Base-by-base conservation (phyloP, 805 yeast genomes). In the Kazachstania africana region DNA sequence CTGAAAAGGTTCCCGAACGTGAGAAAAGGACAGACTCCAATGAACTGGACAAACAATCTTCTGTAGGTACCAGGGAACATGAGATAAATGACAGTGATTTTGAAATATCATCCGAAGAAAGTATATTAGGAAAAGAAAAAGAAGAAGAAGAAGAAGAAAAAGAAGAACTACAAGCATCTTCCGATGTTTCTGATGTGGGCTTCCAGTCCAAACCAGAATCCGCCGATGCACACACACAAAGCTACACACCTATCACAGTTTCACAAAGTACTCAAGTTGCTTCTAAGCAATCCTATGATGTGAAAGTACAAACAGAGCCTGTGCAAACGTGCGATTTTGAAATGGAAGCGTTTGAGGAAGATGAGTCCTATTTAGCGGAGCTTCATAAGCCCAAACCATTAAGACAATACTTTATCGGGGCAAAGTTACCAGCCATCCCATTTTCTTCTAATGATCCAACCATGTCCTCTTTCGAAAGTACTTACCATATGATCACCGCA, bases 281-380 rank as follows among this genome's bases (percentile, higher is more conserved):
- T n/a, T n/a, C n/a, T n/a, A n/a, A n/a, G n/a, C n/a, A n/a, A n/a
- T n/a, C n/a, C n/a, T n/a, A n/a, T n/a, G n/a, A n/a, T n/a, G n/a
- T n/a, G n/a, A n/a, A n/a, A n/a, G 22, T 29, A 14, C 55, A 47
- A 28, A 50, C 57, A 3, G 45, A 40, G 4, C 32, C 39, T 6
- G 29, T 36, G 10, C 32, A 26, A 12, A 13, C 24, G 4, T 20
- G 35, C 15, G 42, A 43, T 23, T 36, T 42, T 17, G 12, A 37
- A 4, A 26, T 40, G 3, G 44, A 48, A 32, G 33, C 59, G 1
- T 59, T 61, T 39, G 59, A 53, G 23, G 34, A 47, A 25, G 65
- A 60, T 28, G 60, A 59, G 29, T 37, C 36, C 5, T 50, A 55
- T 30, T 31, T 48, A 9, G 61, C 53, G 8, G 42, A 45, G 15